A percentile compares a stretch with the other conserved stretches of the same genome.
Conservation (phyloP, 192 early-diverging fungal genomes). For the Linnemannia hyalina region DNA sequence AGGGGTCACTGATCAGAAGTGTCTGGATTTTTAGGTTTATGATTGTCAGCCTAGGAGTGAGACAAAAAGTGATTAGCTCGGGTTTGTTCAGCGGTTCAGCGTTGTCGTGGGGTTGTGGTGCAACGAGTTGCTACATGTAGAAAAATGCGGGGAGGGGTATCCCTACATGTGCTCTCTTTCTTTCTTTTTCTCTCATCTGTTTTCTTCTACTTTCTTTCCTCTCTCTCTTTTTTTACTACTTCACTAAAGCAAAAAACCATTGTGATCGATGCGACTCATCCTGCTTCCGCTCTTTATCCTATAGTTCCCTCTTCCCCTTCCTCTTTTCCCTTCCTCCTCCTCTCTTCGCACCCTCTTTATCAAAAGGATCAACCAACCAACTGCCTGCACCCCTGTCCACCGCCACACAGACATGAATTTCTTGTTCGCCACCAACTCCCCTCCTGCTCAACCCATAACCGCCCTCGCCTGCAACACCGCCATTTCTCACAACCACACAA, state of each 20-base stretch:
- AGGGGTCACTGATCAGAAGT: neutral
- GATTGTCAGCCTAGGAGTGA: no score
- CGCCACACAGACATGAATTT: conserved; percentile 30
- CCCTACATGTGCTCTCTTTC: neutral
- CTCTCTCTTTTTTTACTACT: neutral
- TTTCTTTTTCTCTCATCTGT: neutral
- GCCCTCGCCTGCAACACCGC: conserved; percentile 3
- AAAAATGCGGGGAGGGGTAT: no score
- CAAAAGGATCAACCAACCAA: neutral
- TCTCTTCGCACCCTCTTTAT: neutral
- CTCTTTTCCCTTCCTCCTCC: neutral
- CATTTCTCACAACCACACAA: neutral
- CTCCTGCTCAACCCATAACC: neutral
- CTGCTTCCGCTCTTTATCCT: neutral
- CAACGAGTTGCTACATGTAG: no score
- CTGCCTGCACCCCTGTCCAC: neutral
- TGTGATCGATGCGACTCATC: conserved; percentile 4
- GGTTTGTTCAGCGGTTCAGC: no score
- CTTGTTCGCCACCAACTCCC: conserved; percentile 26
- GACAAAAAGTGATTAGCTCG: no score
- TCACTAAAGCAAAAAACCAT: no score
- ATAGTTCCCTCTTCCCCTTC: neutral
- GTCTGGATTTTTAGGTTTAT: no score
- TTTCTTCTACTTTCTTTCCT: neutral
- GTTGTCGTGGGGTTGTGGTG: no score